Conservation (phyloP, 2,329 filamentous ascomycete genomes). For the Davidsoniella neocaledoniae region DNA sequence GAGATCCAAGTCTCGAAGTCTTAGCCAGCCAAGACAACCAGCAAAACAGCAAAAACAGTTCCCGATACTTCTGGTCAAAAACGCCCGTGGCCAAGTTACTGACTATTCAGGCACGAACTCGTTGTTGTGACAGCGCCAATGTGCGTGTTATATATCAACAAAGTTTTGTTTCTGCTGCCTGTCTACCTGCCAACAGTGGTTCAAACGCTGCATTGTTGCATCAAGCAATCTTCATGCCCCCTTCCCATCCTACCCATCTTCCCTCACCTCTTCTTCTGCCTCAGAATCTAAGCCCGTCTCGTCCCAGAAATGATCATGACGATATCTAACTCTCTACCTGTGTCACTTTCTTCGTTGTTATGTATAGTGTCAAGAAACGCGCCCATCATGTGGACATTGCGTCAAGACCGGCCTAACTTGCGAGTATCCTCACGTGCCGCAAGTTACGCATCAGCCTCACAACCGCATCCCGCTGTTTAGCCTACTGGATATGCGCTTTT, state of each 20-base stretch:
- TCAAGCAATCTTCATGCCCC: too few relatives aligned
- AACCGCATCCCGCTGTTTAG: slow-evolving; percentile 42
- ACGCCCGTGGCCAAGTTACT: too few relatives aligned
- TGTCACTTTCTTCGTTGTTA: neutral
- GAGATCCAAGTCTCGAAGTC: too few relatives aligned
- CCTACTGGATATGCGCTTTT: slow-evolving; percentile 49
- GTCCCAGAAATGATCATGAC: neutral
- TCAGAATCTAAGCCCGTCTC: neutral
- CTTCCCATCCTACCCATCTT: neutral
- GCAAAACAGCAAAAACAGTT: too few relatives aligned
- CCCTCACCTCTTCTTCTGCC: neutral
- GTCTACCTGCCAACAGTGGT: too few relatives aligned
- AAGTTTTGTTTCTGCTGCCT: neutral
- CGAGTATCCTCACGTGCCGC: slow-evolving; percentile 39
- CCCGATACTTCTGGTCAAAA: too few relatives aligned
- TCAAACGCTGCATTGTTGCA: too few relatives aligned
- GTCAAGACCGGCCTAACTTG: slow-evolving; percentile 44
- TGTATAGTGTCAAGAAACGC: slow-evolving; percentile 45
- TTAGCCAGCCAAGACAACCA: too few relatives aligned
- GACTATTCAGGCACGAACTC: too few relatives aligned
- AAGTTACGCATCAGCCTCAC: slow-evolving; percentile 37
- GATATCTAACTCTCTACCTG: neutral
- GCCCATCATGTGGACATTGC: slow-evolving; percentile 46
- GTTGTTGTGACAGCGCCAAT: too few relatives aligned
- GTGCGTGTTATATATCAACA: neutral